Percentiles rank a stretch among this genome's conserved stretches.
phyloP scores from a whole-genome alignment of 202 grass and related monocot species.

The Setaria viridis region DNA sequence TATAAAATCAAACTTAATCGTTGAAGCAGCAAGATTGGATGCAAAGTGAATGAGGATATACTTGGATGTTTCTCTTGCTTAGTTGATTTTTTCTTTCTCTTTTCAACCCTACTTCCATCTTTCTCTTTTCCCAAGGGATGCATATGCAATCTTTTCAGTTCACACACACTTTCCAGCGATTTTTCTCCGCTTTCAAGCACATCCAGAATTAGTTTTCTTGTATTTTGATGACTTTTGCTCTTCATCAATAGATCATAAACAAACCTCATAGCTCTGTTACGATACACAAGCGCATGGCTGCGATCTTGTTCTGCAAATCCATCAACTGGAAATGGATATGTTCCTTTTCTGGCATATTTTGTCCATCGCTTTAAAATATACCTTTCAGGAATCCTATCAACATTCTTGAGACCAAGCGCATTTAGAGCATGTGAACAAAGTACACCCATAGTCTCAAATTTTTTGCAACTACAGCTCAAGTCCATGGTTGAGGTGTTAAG shows the following conservation, averaged over 20 bases:
- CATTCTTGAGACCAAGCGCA: constrained; percentile 74
- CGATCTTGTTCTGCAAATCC: constrained; percentile 60
- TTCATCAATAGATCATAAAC: constrained; percentile 74
- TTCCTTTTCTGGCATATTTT: constrained; percentile 69
- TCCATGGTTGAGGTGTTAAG: constrained; percentile 72
- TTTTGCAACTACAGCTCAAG: constrained; percentile 81
- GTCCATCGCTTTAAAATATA: constrained; percentile 79
- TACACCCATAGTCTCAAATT: constrained; percentile 79
- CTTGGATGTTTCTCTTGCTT: constrained; percentile 75
- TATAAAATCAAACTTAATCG: constrained; percentile 22
- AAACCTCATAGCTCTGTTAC: constrained; percentile 70
- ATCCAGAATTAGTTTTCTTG: constrained; percentile 72
- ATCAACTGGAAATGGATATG: constrained; percentile 57
- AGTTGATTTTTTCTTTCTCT: constrained; percentile 73
- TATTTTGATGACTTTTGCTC: constrained; percentile 66
- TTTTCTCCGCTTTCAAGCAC: constrained; percentile 76
- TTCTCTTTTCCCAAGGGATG: constrained; percentile 66
- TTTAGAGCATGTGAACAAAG: constrained; percentile 83
- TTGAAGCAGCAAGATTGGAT: constrained; percentile 30
- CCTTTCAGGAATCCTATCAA: constrained; percentile 78
- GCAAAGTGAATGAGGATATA: constrained; percentile 52
- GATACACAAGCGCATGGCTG: constrained; percentile 52
- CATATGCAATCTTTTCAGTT: constrained; percentile 71
- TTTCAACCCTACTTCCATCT: constrained; percentile 74
- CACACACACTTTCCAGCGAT: constrained; percentile 63